Conservation (phyloP, 768 basidiomycete species). For the Suillus spraguei region DNA sequence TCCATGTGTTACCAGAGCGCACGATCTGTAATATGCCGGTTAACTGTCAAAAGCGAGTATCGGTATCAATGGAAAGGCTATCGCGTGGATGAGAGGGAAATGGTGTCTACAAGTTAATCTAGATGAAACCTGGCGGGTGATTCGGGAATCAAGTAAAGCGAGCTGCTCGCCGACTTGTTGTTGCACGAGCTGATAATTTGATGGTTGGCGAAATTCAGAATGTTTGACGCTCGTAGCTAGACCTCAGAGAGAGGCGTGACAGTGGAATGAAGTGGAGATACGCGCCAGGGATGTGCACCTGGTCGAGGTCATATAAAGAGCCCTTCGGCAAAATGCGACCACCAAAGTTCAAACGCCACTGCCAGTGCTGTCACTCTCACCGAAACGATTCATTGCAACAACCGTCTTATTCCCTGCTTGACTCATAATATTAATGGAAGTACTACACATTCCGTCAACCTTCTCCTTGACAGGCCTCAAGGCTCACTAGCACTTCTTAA, state of each 20-base stretch:
- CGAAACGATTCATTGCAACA: background rate
- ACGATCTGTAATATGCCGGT: background rate
- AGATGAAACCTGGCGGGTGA: slow-evolving; percentile 4
- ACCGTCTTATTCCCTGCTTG: slow-evolving; percentile 4
- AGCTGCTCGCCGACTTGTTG: slow-evolving; percentile 15
- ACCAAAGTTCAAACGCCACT: slow-evolving; percentile 12
- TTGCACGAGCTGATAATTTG: slow-evolving; percentile 8
- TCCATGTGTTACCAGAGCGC: slow-evolving; percentile 28
- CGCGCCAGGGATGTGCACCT: slow-evolving; percentile 7
- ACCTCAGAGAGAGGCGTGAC: slow-evolving; percentile 19
- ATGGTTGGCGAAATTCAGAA: slow-evolving; percentile 18
- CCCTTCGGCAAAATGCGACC: slow-evolving; percentile 18
- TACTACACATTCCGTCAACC: no score
- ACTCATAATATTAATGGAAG: background rate
- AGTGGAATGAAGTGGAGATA: slow-evolving; percentile 11
- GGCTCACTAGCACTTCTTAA: background rate
- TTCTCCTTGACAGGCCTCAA: background rate
- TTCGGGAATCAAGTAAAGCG: slow-evolving; percentile 10
- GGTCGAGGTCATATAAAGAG: slow-evolving; percentile 10
- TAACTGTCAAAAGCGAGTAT: slow-evolving; percentile 9
- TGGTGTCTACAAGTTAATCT: background rate
- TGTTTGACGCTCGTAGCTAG: slow-evolving; percentile 14
- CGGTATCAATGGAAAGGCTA: slow-evolving; percentile 7
- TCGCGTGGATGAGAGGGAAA: slow-evolving; percentile 9
- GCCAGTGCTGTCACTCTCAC: slow-evolving; percentile 13